These are phyloP conservation scores for Tolypocladium inflatum DNA, from an alignment of 2,329 filamentous ascomycete genomes.

Conservation along the genomic window DNA sequence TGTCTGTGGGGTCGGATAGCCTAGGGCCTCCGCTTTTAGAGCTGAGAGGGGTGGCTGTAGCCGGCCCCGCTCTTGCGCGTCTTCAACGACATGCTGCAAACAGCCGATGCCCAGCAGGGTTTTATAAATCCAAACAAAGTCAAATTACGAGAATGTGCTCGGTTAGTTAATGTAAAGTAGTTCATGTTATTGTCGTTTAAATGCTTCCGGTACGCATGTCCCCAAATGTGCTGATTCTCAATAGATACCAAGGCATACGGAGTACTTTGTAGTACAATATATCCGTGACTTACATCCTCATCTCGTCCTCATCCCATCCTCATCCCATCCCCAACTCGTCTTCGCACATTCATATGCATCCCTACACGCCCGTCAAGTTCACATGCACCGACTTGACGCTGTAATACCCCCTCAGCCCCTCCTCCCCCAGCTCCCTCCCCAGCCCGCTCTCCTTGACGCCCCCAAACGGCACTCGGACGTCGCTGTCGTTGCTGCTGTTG, in stretches of 20 bases:
- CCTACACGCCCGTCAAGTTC: slow-evolving; percentile 18
- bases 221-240: too few relatives aligned
- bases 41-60: background rate
- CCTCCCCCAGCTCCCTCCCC: slow-evolving; percentile 34
- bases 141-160: too few relatives aligned
- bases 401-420: slow-evolving; percentile 31
- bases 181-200: too few relatives aligned
- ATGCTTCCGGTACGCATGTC: too few relatives aligned
- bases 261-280: too few relatives aligned
- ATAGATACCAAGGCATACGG: too few relatives aligned
- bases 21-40: background rate
- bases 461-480: slow-evolving; percentile 34
- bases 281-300: too few relatives aligned
- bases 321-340: too few relatives aligned
- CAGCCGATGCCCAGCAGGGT: background rate
- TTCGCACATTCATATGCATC: too few relatives aligned
- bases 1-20: background rate
- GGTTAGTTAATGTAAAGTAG: too few relatives aligned
- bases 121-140: too few relatives aligned
- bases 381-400: slow-evolving; percentile 36
- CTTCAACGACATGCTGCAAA: background rate
- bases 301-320: too few relatives aligned
- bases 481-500: slow-evolving; percentile 36
- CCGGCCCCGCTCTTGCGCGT: background rate
- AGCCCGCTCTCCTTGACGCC: slow-evolving; percentile 39